These are phyloP conservation scores for Cladorrhinum samala DNA, from an alignment of 495 filamentous ascomycete genomes.

Conservation along the genomic window DNA sequence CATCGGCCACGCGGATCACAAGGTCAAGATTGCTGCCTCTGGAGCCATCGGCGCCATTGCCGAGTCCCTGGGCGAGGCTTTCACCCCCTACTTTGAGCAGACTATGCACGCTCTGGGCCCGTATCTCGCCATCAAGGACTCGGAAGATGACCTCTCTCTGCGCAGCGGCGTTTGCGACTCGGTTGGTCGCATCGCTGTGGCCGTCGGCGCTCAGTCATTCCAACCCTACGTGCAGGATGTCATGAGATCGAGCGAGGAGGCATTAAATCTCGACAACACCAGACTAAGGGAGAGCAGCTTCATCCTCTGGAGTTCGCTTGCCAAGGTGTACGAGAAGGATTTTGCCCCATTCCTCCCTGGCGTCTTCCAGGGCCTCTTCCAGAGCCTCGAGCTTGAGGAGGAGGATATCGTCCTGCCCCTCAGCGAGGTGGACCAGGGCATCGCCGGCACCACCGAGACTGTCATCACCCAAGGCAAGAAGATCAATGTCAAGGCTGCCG, in stretches of 20 bases:
- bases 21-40: constrained; percentile 81
- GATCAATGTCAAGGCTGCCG: constrained; percentile 62
- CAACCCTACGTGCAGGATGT: constrained; percentile 82
- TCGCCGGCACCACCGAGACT: constrained; percentile 57
- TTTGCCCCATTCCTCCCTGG: constrained; percentile 82
- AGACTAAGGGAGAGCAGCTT: constrained; percentile 91
- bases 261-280: constrained; percentile 80
- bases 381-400: constrained; percentile 84
- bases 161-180: constrained; percentile 84
- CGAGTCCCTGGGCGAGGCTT: constrained; percentile 70
- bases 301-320: constrained; percentile 89
- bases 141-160: constrained; percentile 82
- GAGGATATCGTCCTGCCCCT: constrained; percentile 75
- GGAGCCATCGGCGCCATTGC: constrained; percentile 88
- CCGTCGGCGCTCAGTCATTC: constrained; percentile 82
- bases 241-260: constrained; percentile 88
- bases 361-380: constrained; percentile 77
- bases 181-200: constrained; percentile 83
- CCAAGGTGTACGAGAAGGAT: constrained; percentile 88
- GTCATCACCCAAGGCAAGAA: constrained; percentile 76
- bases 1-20: constrained; percentile 75
- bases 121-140: constrained; percentile 81
- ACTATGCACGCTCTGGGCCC: constrained; percentile 80
- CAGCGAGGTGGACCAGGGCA: constrained; percentile 68
- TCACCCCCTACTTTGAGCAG: constrained; percentile 82